These are phyloP conservation scores for Neofusicoccum cordaticola DNA, from an alignment of 2,329 filamentous ascomycete genomes.

Conservation along the genomic window DNA sequence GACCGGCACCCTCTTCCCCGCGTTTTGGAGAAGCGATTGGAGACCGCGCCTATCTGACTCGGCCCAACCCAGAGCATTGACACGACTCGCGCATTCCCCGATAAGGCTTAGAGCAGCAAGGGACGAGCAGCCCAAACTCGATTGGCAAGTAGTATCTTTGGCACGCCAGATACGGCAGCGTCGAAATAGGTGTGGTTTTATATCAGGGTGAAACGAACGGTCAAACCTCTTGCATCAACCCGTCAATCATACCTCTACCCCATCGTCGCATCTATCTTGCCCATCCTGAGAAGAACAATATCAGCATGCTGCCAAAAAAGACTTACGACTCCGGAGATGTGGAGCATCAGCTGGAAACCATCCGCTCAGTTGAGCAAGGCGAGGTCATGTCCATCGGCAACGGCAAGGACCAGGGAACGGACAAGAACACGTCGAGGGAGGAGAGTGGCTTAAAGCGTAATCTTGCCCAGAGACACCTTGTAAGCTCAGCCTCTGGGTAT, in stretches of 20 bases:
- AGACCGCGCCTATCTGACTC: background rate
- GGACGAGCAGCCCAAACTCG: too few species aligned
- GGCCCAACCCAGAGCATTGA: background rate
- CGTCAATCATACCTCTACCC: too few species aligned
- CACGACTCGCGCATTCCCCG: background rate
- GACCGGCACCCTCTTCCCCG: too few species aligned
- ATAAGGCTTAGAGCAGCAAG: background rate
- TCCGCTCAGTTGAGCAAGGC: background rate
- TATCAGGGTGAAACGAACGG: too few species aligned
- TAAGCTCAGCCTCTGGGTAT: background rate
- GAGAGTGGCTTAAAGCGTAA: background rate
- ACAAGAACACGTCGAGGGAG: background rate
- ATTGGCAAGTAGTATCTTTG: too few species aligned
- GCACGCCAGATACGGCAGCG: too few species aligned
- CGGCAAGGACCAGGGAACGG: background rate
- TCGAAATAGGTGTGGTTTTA: too few species aligned
- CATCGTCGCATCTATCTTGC: too few species aligned
- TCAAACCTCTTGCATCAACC: too few species aligned
- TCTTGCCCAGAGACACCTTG: background rate
- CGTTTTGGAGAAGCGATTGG: background rate
- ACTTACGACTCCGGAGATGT: too few species aligned
- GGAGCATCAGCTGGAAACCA: background rate
- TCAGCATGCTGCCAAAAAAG: too few species aligned
- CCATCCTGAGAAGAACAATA: too few species aligned
- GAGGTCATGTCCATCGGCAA: background rate